Evolutionary conservation across 1,139 yeast genomes (phyloP).

Genomic region (Yarrowia galli): DNA sequence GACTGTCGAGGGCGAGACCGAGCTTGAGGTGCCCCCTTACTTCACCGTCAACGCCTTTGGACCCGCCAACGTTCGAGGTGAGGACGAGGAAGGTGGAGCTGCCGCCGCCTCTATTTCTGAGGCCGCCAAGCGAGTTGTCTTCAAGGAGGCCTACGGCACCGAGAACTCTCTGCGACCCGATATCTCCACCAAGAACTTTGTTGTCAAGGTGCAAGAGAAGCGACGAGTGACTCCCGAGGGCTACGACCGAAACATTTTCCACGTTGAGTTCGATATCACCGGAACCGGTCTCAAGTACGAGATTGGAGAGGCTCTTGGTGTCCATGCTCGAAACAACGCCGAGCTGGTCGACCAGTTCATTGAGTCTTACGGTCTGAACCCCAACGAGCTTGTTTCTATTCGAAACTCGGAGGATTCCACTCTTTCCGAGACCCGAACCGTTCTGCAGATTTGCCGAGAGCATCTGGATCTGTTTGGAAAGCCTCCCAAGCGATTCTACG

Average conservation of each 20-base stretch:
- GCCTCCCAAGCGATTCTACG: conserved; percentile 95
- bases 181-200: conserved; percentile 80
- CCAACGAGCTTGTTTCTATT: conserved; percentile 70
- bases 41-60: conserved; percentile 57
- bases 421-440: conserved; percentile 74
- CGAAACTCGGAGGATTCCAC: conserved; percentile 71
- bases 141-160: conserved; percentile 78
- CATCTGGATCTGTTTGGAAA: conserved; percentile 90
- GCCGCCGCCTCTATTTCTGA: conserved; percentile 56
- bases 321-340: conserved; percentile 85
- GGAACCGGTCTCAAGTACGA: conserved; percentile 92
- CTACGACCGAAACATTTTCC: conserved; percentile 95
- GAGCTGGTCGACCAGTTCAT: conserved; percentile 73
- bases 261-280: conserved; percentile 88
- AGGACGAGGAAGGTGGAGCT: conserved; percentile 48
- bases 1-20: conserved; percentile 47
- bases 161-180: conserved; percentile 80
- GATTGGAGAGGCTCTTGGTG: conserved; percentile 96
- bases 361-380: conserved; percentile 71
- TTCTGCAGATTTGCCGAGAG: conserved; percentile 79
- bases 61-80: conserved; percentile 50
- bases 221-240: conserved; percentile 90
- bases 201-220: conserved; percentile 90
- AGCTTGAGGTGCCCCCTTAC: conserved; percentile 54
- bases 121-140: conserved; percentile 73